These are phyloP conservation scores for Clarireedia homoeocarpa DNA, from an alignment of 2,329 filamentous ascomycete species.

Conservation along the genomic window DNA sequence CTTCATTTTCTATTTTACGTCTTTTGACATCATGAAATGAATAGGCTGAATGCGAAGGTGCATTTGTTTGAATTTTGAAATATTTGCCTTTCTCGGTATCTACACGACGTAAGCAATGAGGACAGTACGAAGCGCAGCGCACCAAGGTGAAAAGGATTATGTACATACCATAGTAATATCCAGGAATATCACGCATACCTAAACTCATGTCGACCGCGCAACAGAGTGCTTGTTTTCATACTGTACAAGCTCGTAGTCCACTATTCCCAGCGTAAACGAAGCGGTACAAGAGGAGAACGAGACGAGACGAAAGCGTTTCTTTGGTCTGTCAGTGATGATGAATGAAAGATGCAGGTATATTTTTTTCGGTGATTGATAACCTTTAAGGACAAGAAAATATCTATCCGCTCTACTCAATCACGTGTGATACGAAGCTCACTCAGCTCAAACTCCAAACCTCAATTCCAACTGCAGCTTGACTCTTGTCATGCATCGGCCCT, in stretches of 20 bases:
- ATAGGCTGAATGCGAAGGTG: conserved; percentile 43
- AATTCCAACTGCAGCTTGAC: too few relatives aligned
- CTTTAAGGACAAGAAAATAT: too few relatives aligned
- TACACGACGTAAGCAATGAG: conserved; percentile 20
- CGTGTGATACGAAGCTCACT: background rate
- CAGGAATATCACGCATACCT: conserved; percentile 35
- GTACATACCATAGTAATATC: conserved; percentile 45
- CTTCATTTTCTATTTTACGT: conserved; percentile 40
- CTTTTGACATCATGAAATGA: conserved; percentile 51
- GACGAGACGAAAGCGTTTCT: too few relatives aligned
- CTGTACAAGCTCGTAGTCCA: background rate
- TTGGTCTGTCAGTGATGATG: too few relatives aligned
- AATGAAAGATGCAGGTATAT: too few relatives aligned
- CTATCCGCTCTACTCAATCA: too few relatives aligned
- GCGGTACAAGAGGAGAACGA: too few relatives aligned
- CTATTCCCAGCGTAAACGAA: background rate
- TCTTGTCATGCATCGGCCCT: background rate
- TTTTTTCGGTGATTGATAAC: too few relatives aligned
- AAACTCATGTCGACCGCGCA: background rate
- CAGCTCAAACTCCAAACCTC: background rate
- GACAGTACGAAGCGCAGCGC: too few relatives aligned
- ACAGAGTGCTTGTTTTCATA: background rate
- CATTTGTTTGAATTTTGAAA: conserved; percentile 54
- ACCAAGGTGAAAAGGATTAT: background rate
- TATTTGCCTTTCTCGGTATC: conserved; percentile 55